A percentile compares a stretch with the other conserved stretches of the same genome.
These are phyloP conservation scores for Aspergillus sclerotiicarbonarius DNA, from an alignment of 495 filamentous ascomycete species.

Conservation along the genomic window DNA sequence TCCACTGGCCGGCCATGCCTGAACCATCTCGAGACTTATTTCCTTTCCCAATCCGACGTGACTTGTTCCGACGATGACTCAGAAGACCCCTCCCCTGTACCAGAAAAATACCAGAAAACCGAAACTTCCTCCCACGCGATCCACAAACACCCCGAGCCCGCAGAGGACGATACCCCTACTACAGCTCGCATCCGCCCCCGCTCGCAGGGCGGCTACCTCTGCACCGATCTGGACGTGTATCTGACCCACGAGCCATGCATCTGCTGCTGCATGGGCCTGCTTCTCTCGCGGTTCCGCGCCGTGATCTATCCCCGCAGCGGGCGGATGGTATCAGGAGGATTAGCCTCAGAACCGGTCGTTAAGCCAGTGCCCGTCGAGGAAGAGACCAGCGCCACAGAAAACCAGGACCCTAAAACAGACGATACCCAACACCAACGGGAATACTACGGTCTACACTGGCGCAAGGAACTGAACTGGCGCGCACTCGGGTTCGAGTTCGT, in stretches of 20 bases:
- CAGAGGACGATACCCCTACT: neutral
- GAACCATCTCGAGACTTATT: conserved; percentile 37
- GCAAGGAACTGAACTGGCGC: conserved; percentile 92
- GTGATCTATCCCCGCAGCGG: conserved; percentile 69
- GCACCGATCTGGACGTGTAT: conserved; percentile 86
- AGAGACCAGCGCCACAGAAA: conserved; percentile 42
- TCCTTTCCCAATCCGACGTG: conserved; percentile 28
- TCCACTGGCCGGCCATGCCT: conserved; percentile 20
- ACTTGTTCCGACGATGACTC: neutral
- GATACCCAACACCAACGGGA: conserved; percentile 18
- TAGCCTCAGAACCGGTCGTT: conserved; percentile 40
- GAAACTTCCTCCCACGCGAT: conserved; percentile 10
- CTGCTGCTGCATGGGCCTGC: conserved; percentile 93
- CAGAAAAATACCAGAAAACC: conserved; percentile 24
- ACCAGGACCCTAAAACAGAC: conserved; percentile 41
- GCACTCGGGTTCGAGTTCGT: conserved; percentile 81
- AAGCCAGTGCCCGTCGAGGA: conserved; percentile 15
- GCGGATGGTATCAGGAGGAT: conserved; percentile 37
- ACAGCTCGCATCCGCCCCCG: conserved; percentile 41
- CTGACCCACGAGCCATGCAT: conserved; percentile 91
- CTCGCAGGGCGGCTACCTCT: conserved; percentile 80
- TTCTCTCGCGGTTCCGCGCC: conserved; percentile 83
- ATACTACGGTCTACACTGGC: conserved; percentile 84
- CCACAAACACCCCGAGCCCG: neutral
- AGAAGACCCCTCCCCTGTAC: conserved; percentile 9